A percentile compares a stretch with the other conserved stretches of the same genome.
Evolutionary conservation across 441 rosid species (phyloP).

Genomic region (Pelargonium citronellum): DNA sequence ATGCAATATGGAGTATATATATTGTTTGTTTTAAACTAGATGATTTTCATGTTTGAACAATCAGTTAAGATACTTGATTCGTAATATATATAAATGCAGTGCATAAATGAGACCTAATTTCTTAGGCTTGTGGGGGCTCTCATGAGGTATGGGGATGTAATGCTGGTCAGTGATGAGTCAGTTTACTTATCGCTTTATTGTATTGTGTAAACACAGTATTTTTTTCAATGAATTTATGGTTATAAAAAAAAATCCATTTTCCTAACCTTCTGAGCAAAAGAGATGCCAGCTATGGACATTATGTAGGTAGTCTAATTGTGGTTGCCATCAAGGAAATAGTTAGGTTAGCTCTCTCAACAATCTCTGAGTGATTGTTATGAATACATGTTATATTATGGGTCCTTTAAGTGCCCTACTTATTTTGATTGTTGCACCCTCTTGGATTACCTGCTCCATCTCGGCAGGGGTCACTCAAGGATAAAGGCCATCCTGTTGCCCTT

Average conservation of each 20-base stretch:
- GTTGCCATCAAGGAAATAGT: not conserved
- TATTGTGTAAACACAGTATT: not conserved
- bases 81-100: not conserved
- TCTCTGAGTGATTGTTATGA: not conserved
- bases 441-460: too few relatives aligned
- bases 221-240: not conserved
- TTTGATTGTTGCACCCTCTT: not conserved
- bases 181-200: too few relatives aligned
- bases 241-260: not conserved
- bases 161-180: too few relatives aligned
- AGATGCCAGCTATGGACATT: not conserved
- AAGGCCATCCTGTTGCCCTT: too few relatives aligned
- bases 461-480: too few relatives aligned
- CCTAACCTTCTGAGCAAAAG: not conserved
- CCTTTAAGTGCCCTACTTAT: not conserved
- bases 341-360: not conserved
- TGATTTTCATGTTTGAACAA: not conserved
- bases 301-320: not conserved
- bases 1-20: not conserved
- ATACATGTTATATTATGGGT: not conserved
- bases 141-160: too few relatives aligned
- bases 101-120: not conserved
- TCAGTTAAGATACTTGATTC: not conserved
- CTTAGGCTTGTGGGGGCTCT: too few relatives aligned
- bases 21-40: slow-evolving; percentile 1